Evolutionary conservation across 2,329 filamentous ascomycete species (phyloP), one percentile per base, ranked within the genome.

Genomic region (Exophiala spinifera): DNA sequence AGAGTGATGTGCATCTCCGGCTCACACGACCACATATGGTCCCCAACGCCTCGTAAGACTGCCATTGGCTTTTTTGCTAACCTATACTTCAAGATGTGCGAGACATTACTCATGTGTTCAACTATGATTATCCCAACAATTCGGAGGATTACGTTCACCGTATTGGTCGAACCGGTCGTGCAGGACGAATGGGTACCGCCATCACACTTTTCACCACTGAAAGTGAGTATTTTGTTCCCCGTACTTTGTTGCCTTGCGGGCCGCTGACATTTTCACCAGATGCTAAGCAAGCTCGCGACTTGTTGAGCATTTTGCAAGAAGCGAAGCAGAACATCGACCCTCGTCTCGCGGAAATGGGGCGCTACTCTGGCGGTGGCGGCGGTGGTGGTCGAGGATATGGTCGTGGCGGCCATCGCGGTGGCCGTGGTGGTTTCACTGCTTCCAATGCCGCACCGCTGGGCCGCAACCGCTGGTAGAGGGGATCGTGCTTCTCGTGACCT

Each of bases 71-170:
- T 50, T 68, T 69, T 73, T 84, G 84, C 90, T 95, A 95, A 95
- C 88, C 81, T 83, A 81, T 78, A 74, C 79, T 70, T 77, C 72
- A 96, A 97, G 94, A 99, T 88, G 94, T 99, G 81, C 92, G 91
- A 79, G 95, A 99, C 83, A 99, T 99, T 80, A 97, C 94, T 78
- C 94, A 99, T 80, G 94, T 99, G 78, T 84, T 99, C 79, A 97
- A 97, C 86, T 96, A 97, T 89, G 94, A 97, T 75, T 97, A 97
- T 77, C 92, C 92, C 74, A 97, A 97, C 81, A 97, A 86, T 72
- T 85, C 82, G 67, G 83, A 86, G 72, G 83, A 86, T 68, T 86
- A 86, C 67, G 80, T 86, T 70, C 83, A 86, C 72, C 82, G 83
- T 69, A 85, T 85, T 71, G 83, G 83, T 70, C 81, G 83, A 76